Evolutionary conservation across 2,329 filamentous ascomycete genomes (phyloP), one percentile per base, ranked within the genome.

Genomic region (Trichoderma asperellum): DNA sequence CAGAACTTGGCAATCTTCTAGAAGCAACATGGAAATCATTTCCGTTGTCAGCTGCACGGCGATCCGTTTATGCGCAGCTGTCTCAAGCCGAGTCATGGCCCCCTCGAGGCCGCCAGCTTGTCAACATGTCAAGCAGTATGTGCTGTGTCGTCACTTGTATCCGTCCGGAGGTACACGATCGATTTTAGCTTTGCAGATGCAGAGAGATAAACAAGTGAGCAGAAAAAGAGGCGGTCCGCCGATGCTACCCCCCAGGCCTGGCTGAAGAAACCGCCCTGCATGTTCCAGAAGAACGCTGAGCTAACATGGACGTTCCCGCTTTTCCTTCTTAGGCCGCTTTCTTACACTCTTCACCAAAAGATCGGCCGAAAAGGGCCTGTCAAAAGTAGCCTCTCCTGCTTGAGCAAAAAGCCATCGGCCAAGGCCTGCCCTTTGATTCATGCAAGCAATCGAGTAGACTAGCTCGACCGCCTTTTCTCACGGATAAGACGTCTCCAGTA

Each of bases 251-350:
- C 64, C 64, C 52, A 37, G 35, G 40, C 29, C 37, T 60, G 64
- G 64, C 64, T 68, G 56, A 68, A 53, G 64, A 68, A 52, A 40
- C 64, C 64, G 64, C 64, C 61, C 64, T 68, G 56, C 55, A 68
- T 59, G 64, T 68, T 68, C 56, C 64, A 60, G 56, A 60, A 68
- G 56, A 37, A n/a, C 18, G 40, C 40, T 52, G 56, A 60, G 55
- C 21, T 12, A 24, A 68, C 29, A 32, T 52, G 52, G 64, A 29
- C 27, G 27, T 29, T 40, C 56, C 64, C 64, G 63, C 63, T 57
- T 57, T 62, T 57, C 32, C 63, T 37, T 37, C 43, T 16, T 24
- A n/a, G 29, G n/a, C 18, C 40, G 29, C 29, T 61, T 61, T 29
- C 43, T 27, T 18, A 27, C 47, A 21, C 11, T 5, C n/a, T n/a